Conservation (phyloP, 1,139 yeast genomes). For the Lodderomyces parapsilosis region DNA sequence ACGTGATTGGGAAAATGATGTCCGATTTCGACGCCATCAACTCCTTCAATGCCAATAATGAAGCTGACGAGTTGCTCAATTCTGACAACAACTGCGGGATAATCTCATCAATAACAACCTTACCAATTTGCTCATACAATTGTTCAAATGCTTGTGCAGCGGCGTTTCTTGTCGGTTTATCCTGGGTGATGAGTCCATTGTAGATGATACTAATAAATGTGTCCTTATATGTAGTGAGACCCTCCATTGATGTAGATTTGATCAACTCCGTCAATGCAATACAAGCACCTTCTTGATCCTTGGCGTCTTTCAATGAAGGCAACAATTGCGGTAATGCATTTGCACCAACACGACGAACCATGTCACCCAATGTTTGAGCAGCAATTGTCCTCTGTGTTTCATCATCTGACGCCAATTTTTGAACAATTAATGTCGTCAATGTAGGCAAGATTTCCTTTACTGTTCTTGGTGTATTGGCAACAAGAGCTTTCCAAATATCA, state of each 20-base stretch:
- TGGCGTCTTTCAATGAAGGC: slow-evolving; percentile 83
- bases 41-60: slow-evolving; percentile 85
- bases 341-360: slow-evolving; percentile 93
- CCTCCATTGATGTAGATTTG: slow-evolving; percentile 66
- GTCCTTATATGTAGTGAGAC: slow-evolving; percentile 63
- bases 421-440: slow-evolving; percentile 75
- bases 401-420: slow-evolving; percentile 78
- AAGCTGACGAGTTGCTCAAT: slow-evolving; percentile 67
- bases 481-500: slow-evolving; percentile 96
- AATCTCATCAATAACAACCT: slow-evolving; percentile 81
- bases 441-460: slow-evolving; percentile 89
- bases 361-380: slow-evolving; percentile 91
- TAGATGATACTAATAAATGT: slow-evolving; percentile 74
- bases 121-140: slow-evolving; percentile 79
- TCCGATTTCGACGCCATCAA: slow-evolving; percentile 91
- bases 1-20: slow-evolving; percentile 87
- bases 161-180: slow-evolving; percentile 76
- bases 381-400: slow-evolving; percentile 82
- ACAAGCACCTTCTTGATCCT: slow-evolving; percentile 94
- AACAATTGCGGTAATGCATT: slow-evolving; percentile 80
- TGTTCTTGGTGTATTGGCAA: slow-evolving; percentile 94
- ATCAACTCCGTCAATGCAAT: slow-evolving; percentile 87
- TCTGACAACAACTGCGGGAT: slow-evolving; percentile 78
- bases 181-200: slow-evolving; percentile 73
- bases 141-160: slow-evolving; percentile 92